A percentile compares a stretch with the other conserved stretches of the same genome.
These are phyloP conservation scores for Neoboletus magnificus DNA, from an alignment of 768 basidiomycete genomes.

Conservation along the genomic window DNA sequence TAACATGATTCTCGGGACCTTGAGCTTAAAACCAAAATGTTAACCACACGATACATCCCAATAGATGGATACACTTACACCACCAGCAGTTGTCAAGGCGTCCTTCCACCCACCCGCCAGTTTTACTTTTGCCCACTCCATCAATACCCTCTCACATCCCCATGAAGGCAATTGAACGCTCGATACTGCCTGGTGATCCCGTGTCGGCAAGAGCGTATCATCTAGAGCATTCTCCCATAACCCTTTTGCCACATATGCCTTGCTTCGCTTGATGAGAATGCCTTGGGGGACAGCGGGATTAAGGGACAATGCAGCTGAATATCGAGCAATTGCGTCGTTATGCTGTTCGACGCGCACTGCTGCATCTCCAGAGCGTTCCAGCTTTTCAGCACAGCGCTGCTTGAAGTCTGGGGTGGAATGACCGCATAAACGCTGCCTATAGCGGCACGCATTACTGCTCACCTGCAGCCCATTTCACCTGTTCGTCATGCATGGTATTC, in stretches of 20 bases:
- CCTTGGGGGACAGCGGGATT: neutral
- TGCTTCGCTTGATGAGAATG: neutral
- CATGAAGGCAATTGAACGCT: neutral
- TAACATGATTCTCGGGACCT: no score
- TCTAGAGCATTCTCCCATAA: no score
- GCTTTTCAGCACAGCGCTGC: neutral
- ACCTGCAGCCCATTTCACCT: no score
- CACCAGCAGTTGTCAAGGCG: neutral
- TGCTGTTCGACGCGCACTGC: neutral
- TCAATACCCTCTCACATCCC: neutral
- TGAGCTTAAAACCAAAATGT: neutral
- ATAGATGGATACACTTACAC: neutral
- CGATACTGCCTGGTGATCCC: neutral
- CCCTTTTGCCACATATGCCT: neutral
- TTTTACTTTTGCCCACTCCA: neutral
- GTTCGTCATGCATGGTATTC: no score
- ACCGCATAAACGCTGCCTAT: no score
- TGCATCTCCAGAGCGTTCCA: neutral
- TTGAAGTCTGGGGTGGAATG: neutral
- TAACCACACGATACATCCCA: neutral
- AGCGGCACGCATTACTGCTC: no score
- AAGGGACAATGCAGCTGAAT: neutral
- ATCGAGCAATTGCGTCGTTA: neutral
- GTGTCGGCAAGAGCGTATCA: neutral
- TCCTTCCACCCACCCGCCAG: neutral